Conservation (phyloP, 1,139 yeast genomes). For the Zygoascus meyerae region DNA sequence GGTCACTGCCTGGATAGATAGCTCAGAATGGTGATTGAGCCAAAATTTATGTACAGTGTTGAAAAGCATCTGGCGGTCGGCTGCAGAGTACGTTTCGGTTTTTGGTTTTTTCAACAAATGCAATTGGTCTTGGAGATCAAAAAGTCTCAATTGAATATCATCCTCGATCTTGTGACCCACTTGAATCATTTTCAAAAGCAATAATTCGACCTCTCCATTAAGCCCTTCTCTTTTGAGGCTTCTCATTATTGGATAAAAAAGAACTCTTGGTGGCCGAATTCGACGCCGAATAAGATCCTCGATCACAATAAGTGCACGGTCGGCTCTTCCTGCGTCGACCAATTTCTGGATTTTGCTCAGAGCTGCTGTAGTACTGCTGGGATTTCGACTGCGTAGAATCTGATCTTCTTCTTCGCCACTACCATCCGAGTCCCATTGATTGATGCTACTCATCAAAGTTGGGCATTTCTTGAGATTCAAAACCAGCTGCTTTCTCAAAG, state of each 20-base stretch:
- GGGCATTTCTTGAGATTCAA: conserved; percentile 1
- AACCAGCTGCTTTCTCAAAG: conserved; percentile 1
- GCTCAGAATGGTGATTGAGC: conserved; percentile 1
- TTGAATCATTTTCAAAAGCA: conserved; percentile 15
- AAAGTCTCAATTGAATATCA: conserved; percentile 2
- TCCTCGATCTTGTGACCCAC: conserved; percentile 15
- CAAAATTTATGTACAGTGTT: conserved; percentile 10
- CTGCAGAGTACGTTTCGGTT: background rate
- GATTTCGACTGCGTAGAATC: conserved; percentile 1
- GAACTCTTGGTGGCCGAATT: conserved; percentile 16
- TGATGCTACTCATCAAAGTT: background rate
- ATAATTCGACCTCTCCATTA: conserved; percentile 12
- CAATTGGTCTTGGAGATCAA: conserved; percentile 6
- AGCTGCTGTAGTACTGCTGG: conserved; percentile 10
- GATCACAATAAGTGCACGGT: conserved; percentile 14
- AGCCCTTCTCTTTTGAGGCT: conserved; percentile 13
- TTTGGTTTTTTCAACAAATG: background rate
- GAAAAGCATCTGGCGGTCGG: conserved; percentile 1
- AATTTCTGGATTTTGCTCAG: conserved; percentile 13
- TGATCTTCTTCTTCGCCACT: background rate
- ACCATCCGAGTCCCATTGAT: conserved; percentile 1
- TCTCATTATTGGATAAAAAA: conserved; percentile 17
- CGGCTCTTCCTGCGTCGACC: conserved; percentile 12
- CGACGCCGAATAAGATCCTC: conserved; percentile 20
- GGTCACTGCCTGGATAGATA: conserved; percentile 14